Evolutionary conservation across 176 grass and related monocot species (phyloP), one percentile per base, ranked within the genome.

Genomic region (Musa beccarii): DNA sequence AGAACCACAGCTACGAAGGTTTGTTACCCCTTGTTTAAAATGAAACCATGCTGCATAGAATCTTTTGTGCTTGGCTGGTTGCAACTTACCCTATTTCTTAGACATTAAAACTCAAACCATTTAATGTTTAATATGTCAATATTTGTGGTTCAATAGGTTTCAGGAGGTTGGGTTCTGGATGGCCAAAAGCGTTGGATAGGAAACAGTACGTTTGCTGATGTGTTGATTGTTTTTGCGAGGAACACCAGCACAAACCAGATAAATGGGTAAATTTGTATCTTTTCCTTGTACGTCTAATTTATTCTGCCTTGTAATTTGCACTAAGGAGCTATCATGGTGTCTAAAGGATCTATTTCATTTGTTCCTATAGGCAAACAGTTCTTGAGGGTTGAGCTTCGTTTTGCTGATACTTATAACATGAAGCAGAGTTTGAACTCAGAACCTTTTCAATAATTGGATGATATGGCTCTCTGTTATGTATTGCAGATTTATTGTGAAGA

Each of bases 111-210:
- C 5, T 2, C 63, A 26, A 26, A 26, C 23, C n/a, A 11, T 23
- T 66, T 66, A 66, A 25, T 43, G n/a, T 25, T 16, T 65, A 67
- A 52, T 12, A 7, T 76, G 34, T 22, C 49, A 67, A 54, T 67
- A 67, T 49, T 68, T 69, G 15, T 61, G 49, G 1, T 89, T 63
- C 11, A 84, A 70, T 75, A 96, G 93, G 93, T 96, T 51, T 76
- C 83, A 85, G 93, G 93, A 52, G 90, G 93, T 65, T 97, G 93
- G 90, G 77, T 89, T 25, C 83, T 97, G 70, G 79, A 90, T 87
- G 93, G 93, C 53, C 93, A 97, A 89, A 97, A 97, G 53, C 84
- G 93, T 2, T 97, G 93, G 93, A 97, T 92, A 75, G 93, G 90
- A 76, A 97, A 97, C 63, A 85, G 93, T 86, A 97, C 93, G 14